Percentiles rank a stretch among this genome's conserved stretches.
Conservation (phyloP, 371 early-diverging fungal genomes). For the Gilbertella persicaria region DNA sequence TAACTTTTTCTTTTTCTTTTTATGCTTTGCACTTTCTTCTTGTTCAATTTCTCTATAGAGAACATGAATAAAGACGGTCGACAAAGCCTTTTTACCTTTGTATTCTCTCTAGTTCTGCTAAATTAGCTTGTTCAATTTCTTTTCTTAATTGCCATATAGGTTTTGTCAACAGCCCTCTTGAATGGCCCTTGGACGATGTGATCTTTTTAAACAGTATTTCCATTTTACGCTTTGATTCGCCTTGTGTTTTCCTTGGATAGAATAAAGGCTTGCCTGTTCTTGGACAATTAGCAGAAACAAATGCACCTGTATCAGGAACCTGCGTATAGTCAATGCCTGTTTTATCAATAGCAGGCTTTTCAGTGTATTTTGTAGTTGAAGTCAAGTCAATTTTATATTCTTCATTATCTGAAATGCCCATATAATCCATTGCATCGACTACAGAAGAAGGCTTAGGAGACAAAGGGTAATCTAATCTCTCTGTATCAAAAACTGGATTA, state of each 20-base stretch:
- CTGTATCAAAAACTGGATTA: not conserved
- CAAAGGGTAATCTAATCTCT: too few species aligned
- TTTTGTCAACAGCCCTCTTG: constrained; percentile 22
- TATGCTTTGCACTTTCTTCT: constrained; percentile 9
- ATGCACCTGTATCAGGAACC: constrained; percentile 21
- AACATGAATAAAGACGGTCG: constrained; percentile 44
- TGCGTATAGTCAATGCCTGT: constrained; percentile 14
- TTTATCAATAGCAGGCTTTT: not conserved
- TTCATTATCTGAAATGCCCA: constrained; percentile 9
- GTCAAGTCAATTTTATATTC: constrained; percentile 6
- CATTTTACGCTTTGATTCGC: constrained; percentile 12
- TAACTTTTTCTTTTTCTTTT: constrained; percentile 34
- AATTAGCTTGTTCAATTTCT: constrained; percentile 20
- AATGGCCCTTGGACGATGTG: constrained; percentile 2
- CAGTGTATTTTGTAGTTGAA: not conserved
- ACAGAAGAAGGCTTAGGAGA: not conserved
- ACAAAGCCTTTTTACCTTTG: constrained; percentile 21
- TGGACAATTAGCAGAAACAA: constrained; percentile 29
- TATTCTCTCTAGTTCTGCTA: constrained; percentile 15
- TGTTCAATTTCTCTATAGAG: constrained; percentile 45
- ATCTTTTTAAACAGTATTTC: constrained; percentile 6
- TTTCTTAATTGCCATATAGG: constrained; percentile 36
- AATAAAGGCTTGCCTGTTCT: constrained; percentile 50
- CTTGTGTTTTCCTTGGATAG: constrained; percentile 38
- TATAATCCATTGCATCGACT: constrained; percentile 6